Conservation (phyloP, 139 green algal genomes). For the Chlorella sp. region DNA sequence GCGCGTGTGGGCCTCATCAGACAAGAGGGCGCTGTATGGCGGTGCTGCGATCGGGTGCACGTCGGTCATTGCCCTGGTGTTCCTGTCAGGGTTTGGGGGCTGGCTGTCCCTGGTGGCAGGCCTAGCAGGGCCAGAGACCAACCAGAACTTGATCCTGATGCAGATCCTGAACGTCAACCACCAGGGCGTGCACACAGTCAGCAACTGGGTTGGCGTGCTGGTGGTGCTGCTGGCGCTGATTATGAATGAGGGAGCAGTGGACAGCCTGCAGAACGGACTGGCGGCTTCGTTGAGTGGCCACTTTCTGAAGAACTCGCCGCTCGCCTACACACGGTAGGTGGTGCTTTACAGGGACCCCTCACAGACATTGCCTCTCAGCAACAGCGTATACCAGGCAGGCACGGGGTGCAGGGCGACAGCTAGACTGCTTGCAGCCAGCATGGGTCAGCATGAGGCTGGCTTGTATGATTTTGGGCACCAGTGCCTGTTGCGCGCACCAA, state of each 20-base stretch:
- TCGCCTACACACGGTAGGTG: too few relatives aligned
- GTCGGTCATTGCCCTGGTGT: slow-evolving; percentile 37
- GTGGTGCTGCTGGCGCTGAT: slow-evolving; percentile 50
- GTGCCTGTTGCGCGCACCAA: too few relatives aligned
- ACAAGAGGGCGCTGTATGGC: slow-evolving; percentile 13
- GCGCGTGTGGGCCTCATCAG: slow-evolving; percentile 46
- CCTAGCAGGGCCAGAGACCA: slow-evolving; percentile 33
- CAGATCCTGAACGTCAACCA: slow-evolving; percentile 12
- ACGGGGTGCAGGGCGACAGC: too few relatives aligned
- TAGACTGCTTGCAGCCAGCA: too few relatives aligned
- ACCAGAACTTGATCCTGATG: slow-evolving; percentile 58
- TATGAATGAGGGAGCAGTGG: slow-evolving; percentile 70
- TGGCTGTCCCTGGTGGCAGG: slow-evolving; percentile 65
- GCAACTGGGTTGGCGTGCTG: slow-evolving; percentile 48
- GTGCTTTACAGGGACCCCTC: too few relatives aligned
- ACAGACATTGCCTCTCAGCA: too few relatives aligned
- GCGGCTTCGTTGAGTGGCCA: slow-evolving; percentile 17
- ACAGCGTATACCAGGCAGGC: too few relatives aligned
- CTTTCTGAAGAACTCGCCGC: too few relatives aligned
- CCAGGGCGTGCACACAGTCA: background rate
- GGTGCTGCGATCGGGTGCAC: slow-evolving; percentile 25
- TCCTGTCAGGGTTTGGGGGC: slow-evolving; percentile 63
- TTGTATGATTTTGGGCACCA: too few relatives aligned
- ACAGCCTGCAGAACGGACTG: slow-evolving; percentile 59
- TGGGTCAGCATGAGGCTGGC: too few relatives aligned